A percentile compares a stretch with the other conserved stretches of the same genome.
Conservation (phyloP, 2,329 filamentous ascomycete species). For the Chrysosporium queenslandicum region DNA sequence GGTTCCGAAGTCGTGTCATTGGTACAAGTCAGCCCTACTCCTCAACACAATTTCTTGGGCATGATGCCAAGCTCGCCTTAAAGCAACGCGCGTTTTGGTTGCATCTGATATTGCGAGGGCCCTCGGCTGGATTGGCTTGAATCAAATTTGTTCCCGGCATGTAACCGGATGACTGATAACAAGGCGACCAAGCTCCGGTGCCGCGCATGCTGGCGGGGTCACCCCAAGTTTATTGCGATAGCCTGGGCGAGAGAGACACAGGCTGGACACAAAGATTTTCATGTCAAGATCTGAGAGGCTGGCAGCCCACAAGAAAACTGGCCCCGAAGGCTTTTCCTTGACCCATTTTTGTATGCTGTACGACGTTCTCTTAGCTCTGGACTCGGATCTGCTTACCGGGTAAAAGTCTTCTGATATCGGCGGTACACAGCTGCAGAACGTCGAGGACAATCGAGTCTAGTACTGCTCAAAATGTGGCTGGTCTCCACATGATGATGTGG, state of each 20-base stretch:
- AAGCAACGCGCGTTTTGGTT: not conserved
- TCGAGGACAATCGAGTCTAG: not conserved
- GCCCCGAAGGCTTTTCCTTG: not conserved
- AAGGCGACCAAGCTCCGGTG: not conserved
- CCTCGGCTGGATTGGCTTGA: not conserved
- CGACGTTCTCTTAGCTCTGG: not conserved
- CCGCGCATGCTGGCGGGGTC: not conserved
- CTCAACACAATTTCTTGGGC: not conserved
- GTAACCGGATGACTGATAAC: not conserved
- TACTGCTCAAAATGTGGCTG: not conserved
- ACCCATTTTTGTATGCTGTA: not conserved
- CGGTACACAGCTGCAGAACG: not conserved
- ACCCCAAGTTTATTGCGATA: not conserved
- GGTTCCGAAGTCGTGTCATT: not conserved
- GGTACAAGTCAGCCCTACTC: slow-evolving; percentile 9
- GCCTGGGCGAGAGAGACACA: not conserved
- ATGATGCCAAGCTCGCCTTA: slow-evolving; percentile 5
- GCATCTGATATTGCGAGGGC: not conserved
- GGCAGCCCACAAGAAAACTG: not conserved
- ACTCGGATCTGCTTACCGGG: not conserved
- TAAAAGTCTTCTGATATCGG: not conserved
- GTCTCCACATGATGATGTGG: slow-evolving; percentile 11
- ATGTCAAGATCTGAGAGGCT: not conserved
- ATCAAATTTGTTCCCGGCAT: not conserved
- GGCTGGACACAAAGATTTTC: not conserved